Conservation (phyloP, 1,284 basidiomycete species). For the Puccinia sorghi region DNA sequence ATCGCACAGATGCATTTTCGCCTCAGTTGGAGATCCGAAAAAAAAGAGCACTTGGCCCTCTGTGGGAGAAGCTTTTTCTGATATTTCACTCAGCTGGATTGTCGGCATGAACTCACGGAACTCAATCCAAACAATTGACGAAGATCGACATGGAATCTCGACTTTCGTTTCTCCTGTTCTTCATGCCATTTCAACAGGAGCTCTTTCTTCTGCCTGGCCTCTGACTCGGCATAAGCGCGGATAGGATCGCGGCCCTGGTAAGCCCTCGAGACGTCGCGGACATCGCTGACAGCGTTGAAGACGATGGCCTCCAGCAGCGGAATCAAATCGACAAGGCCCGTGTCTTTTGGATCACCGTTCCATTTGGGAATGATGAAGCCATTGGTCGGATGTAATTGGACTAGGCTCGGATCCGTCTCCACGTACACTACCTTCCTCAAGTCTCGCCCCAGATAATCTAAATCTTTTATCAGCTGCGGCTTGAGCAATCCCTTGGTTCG, state of each 20-base stretch:
- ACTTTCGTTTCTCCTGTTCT: slow-evolving; percentile 61
- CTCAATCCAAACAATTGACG: slow-evolving; percentile 41
- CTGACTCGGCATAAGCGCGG: slow-evolving; percentile 80
- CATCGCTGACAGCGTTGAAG: slow-evolving; percentile 65
- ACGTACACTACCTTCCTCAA: slow-evolving; percentile 84
- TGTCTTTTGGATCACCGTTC: slow-evolving; percentile 77
- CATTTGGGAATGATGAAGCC: slow-evolving; percentile 81
- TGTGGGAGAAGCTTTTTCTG: neutral
- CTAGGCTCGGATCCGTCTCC: slow-evolving; percentile 79
- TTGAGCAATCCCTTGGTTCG: slow-evolving; percentile 55
- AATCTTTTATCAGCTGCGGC: slow-evolving; percentile 65
- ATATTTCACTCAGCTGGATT: neutral
- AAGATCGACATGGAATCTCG: slow-evolving; percentile 13
- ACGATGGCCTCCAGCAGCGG: slow-evolving; percentile 82
- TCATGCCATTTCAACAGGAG: slow-evolving; percentile 81
- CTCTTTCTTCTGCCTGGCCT: slow-evolving; percentile 73
- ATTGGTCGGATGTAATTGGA: slow-evolving; percentile 82
- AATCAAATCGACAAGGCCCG: slow-evolving; percentile 82
- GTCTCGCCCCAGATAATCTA: slow-evolving; percentile 89
- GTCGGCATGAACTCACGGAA: slow-evolving; percentile 22
- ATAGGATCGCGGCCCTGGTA: slow-evolving; percentile 87
- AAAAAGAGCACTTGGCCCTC: neutral
- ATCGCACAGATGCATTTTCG: neutral
- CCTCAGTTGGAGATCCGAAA: neutral
- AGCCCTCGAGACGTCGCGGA: slow-evolving; percentile 78